phyloP scores from a whole-genome alignment of 2,329 filamentous ascomycete genomes.

The Scolecobasidium constrictum region DNA sequence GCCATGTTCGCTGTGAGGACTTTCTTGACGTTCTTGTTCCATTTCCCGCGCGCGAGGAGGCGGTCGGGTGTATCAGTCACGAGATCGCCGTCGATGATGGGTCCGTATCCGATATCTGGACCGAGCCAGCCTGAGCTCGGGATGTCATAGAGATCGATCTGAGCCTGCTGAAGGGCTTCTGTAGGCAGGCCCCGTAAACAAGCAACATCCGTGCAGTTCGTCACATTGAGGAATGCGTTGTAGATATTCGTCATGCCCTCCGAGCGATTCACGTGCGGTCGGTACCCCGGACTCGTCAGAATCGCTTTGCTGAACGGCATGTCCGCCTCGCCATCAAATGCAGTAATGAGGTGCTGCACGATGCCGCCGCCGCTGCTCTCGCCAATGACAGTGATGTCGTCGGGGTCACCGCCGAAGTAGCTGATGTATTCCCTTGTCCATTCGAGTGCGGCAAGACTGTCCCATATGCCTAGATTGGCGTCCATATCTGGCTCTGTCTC shows the following conservation, averaged over 20 bases:
- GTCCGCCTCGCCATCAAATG: no score
- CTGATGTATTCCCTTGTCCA: conserved; percentile 44
- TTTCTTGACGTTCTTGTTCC: conserved; percentile 23
- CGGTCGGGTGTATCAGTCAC: conserved; percentile 13
- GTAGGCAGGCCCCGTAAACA: conserved; percentile 22
- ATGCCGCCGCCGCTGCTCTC: conserved; percentile 47
- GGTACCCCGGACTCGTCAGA: conserved; percentile 30
- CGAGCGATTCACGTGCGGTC: conserved; percentile 16
- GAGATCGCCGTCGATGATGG: conserved; percentile 13
- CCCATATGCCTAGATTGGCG: conserved; percentile 52
- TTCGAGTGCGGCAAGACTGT: conserved; percentile 44
- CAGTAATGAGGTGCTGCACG: no score
- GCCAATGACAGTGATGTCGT: conserved; percentile 43
- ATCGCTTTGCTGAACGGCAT: conserved; percentile 28
- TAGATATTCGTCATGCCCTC: conserved; percentile 21
- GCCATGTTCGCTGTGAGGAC: no score
- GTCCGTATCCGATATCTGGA: conserved; percentile 24
- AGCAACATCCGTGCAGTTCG: conserved; percentile 22
- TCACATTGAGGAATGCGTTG: conserved; percentile 20
- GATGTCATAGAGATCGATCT: conserved; percentile 20
- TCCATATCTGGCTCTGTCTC: conserved; percentile 30
- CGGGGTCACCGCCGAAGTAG: conserved; percentile 42
- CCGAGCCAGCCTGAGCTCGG: no score
- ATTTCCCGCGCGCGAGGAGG: conserved; percentile 25
- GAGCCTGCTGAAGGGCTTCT: conserved; percentile 19